These are phyloP conservation scores for Proliferodiscus dingleyae DNA, from an alignment of 2,329 filamentous ascomycete genomes.

Conservation along the genomic window DNA sequence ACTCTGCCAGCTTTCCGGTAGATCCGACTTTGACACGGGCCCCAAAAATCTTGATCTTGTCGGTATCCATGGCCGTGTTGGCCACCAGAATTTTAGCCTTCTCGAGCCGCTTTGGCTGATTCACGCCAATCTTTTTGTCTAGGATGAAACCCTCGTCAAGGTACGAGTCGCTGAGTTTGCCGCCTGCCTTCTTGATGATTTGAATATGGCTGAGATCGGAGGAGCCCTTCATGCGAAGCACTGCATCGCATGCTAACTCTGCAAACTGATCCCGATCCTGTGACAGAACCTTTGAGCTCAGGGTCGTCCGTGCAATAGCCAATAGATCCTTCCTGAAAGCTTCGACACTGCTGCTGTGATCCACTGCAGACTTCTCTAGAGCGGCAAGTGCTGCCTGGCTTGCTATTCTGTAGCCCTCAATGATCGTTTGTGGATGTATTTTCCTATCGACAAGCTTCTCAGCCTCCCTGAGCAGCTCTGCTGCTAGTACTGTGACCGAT, in stretches of 20 bases:
- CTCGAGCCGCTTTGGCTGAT: slow-evolving; percentile 94
- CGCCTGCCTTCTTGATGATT: slow-evolving; percentile 98
- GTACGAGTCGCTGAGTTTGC: slow-evolving; percentile 96
- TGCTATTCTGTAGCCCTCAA: slow-evolving; percentile 97
- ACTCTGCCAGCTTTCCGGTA: slow-evolving; percentile 93
- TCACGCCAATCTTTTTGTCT: slow-evolving; percentile 98
- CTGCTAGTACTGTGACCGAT: slow-evolving; percentile 92
- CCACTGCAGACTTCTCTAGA: slow-evolving; percentile 76
- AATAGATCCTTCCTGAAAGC: slow-evolving; percentile 86
- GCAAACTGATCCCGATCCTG: slow-evolving; percentile 94
- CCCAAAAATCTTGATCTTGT: slow-evolving; percentile 99
- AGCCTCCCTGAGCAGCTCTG: slow-evolving; percentile 90
- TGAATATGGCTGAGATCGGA: slow-evolving; percentile 97
- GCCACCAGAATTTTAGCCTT: slow-evolving; percentile 98
- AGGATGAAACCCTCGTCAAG: slow-evolving; percentile 97
- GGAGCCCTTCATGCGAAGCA: slow-evolving; percentile 82
- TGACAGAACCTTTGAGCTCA: slow-evolving; percentile 94
- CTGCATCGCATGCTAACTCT: slow-evolving; percentile 82
- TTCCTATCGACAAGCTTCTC: slow-evolving; percentile 97
- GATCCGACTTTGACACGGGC: slow-evolving; percentile 94
- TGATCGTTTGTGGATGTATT: slow-evolving; percentile 98
- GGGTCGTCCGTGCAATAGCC: slow-evolving; percentile 87
- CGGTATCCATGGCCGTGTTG: slow-evolving; percentile 98
- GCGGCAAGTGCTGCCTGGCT: slow-evolving; percentile 82
- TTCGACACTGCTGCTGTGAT: slow-evolving; percentile 79